Conservation (phyloP, 495 filamentous ascomycete genomes). For the Oleoguttula mirabilis region DNA sequence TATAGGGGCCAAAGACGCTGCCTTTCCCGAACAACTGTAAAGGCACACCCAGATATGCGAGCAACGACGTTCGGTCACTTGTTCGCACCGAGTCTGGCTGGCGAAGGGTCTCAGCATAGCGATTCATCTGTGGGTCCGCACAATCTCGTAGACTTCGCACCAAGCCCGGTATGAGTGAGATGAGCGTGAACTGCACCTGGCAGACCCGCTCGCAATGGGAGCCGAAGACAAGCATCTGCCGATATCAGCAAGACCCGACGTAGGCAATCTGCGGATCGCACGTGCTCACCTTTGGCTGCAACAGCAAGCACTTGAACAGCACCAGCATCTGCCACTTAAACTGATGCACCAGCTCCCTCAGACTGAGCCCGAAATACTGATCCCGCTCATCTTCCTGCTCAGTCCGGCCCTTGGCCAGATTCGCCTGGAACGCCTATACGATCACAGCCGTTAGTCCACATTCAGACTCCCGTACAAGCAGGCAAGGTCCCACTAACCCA, state of each 20-base stretch:
- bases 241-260: background rate
- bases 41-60: constrained; percentile 88
- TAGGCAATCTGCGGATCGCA: background rate
- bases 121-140: constrained; percentile 80
- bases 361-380: constrained; percentile 79
- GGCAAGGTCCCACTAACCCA: constrained; percentile 30
- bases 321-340: constrained; percentile 90
- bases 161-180: constrained; percentile 86
- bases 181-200: constrained; percentile 94
- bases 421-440: constrained; percentile 83
- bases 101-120: constrained; percentile 59
- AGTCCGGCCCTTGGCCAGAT: constrained; percentile 53
- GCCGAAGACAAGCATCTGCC: constrained; percentile 95
- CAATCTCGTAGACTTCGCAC: constrained; percentile 78
- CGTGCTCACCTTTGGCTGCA: constrained; percentile 74
- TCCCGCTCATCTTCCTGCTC: constrained; percentile 64
- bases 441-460: too few species aligned
- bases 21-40: constrained; percentile 95
- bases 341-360: constrained; percentile 84
- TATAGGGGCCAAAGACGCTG: constrained; percentile 92
- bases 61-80: constrained; percentile 82
- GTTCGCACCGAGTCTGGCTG: constrained; percentile 79
- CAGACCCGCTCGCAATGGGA: constrained; percentile 86
- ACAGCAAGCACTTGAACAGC: constrained; percentile 78
- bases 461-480: background rate